These are phyloP conservation scores for Acer yangbiense DNA, from an alignment of 345 rosid species.

Conservation along the genomic window DNA sequence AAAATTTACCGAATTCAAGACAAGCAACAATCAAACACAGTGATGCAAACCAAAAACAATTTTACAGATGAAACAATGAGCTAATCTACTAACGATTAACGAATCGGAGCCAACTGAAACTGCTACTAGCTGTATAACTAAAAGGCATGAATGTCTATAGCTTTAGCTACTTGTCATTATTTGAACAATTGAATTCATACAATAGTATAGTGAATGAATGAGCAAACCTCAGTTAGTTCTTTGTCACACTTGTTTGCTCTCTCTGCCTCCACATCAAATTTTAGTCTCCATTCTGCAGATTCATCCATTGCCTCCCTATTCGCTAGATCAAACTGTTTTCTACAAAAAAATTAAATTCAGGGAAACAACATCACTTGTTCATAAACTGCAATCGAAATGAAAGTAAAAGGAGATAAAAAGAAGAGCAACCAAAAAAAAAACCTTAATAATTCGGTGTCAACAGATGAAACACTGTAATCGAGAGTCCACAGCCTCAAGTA, in stretches of 20 bases:
- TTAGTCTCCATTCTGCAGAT: slow-evolving; percentile 91
- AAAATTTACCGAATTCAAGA: slow-evolving; percentile 11
- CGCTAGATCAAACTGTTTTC: slow-evolving; percentile 89
- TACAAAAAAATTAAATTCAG: slow-evolving; percentile 27
- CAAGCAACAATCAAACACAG: not conserved
- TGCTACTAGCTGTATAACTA: not conserved
- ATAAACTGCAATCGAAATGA: not conserved
- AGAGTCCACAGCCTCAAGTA: slow-evolving; percentile 79
- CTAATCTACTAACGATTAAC: not conserved
- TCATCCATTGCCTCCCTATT: slow-evolving; percentile 94
- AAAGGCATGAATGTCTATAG: too few relatives aligned
- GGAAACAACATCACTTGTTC: not conserved
- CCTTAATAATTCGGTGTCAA: slow-evolving; percentile 71
- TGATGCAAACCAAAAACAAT: too few relatives aligned
- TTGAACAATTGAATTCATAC: not conserved
- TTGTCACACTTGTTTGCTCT: slow-evolving; percentile 61
- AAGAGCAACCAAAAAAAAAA: slow-evolving; percentile 11
- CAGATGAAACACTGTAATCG: slow-evolving; percentile 67
- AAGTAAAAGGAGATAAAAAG: not conserved
- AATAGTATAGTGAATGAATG: too few relatives aligned
- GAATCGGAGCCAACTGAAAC: not conserved
- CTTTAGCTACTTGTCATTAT: too few relatives aligned
- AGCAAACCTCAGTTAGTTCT: slow-evolving; percentile 58
- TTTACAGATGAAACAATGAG: too few relatives aligned
- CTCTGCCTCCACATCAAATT: slow-evolving; percentile 66